Conservation (phyloP, 2,329 filamentous ascomycete species). For the Diplocarpon rosae region DNA sequence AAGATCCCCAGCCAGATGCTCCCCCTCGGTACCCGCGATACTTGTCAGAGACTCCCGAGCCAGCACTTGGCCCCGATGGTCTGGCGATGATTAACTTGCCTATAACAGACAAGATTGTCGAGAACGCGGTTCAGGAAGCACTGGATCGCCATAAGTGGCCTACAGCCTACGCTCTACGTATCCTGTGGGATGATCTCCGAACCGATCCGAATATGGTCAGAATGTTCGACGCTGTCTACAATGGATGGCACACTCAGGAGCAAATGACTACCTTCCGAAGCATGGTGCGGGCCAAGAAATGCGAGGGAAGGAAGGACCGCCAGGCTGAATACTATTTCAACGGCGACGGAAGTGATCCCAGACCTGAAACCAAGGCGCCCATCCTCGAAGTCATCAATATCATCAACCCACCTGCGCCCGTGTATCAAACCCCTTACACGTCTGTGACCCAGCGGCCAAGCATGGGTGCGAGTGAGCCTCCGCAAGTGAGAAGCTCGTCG, state of each 20-base stretch:
- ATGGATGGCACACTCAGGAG: slow-evolving; percentile 42
- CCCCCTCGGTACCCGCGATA: background rate
- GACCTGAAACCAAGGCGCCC: slow-evolving; percentile 16
- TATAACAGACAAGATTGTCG: slow-evolving; percentile 40
- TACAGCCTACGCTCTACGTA: slow-evolving; percentile 50
- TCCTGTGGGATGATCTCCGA: slow-evolving; percentile 47
- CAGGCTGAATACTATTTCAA: slow-evolving; percentile 42
- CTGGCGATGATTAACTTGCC: slow-evolving; percentile 16
- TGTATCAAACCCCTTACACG: slow-evolving; percentile 18
- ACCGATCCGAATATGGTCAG: slow-evolving; percentile 40
- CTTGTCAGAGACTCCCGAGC: slow-evolving; percentile 4
- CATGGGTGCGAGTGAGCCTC: background rate
- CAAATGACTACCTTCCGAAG: slow-evolving; percentile 40
- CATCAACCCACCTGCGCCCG: slow-evolving; percentile 11
- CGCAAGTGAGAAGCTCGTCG: slow-evolving; percentile 1
- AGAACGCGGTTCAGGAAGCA: slow-evolving; percentile 47
- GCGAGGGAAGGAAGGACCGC: slow-evolving; percentile 43
- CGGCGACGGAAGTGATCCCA: slow-evolving; percentile 24
- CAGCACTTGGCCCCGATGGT: slow-evolving; percentile 12
- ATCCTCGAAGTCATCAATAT: slow-evolving; percentile 8
- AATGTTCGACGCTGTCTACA: slow-evolving; percentile 47
- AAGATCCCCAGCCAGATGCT: too few relatives aligned
- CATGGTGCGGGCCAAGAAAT: slow-evolving; percentile 43
- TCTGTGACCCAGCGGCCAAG: slow-evolving; percentile 4
- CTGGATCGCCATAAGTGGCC: slow-evolving; percentile 45